These are phyloP conservation scores for Purpureocillium lavendulum DNA, from an alignment of 2,329 filamentous ascomycete species.

Conservation along the genomic window DNA sequence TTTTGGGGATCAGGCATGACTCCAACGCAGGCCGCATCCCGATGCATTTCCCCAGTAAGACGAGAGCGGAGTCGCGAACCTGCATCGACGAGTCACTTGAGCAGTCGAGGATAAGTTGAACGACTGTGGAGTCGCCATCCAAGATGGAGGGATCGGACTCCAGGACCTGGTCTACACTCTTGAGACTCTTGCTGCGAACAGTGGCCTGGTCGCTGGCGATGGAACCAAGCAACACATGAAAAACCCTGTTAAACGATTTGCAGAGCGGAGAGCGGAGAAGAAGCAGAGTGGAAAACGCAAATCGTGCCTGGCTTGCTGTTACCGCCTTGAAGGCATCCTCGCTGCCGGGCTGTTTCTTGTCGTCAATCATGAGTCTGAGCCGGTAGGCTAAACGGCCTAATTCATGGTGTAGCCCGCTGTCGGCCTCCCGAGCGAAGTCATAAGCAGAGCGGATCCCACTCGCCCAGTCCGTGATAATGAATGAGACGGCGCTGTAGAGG, in stretches of 20 bases:
- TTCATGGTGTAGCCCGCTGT: conserved; percentile 45
- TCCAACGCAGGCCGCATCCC: conserved; percentile 70
- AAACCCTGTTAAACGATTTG: conserved; percentile 68
- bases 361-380: conserved; percentile 66
- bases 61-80: conserved; percentile 84
- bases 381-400: conserved; percentile 54
- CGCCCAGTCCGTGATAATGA: conserved; percentile 73
- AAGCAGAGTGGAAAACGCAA: conserved; percentile 67
- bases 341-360: conserved; percentile 61
- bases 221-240: conserved; percentile 72
- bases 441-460: conserved; percentile 50
- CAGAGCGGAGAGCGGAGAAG: conserved; percentile 78
- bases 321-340: conserved; percentile 61
- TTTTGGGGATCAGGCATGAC: conserved; percentile 60
- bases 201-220: conserved; percentile 89
- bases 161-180: conserved; percentile 82
- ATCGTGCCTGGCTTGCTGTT: conserved; percentile 58
- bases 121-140: conserved; percentile 67
- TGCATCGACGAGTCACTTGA: conserved; percentile 74
- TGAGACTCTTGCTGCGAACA: conserved; percentile 83
- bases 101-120: conserved; percentile 70
- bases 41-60: conserved; percentile 82
- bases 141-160: conserved; percentile 88
- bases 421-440: conserved; percentile 45
- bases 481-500: conserved; percentile 68